A percentile compares a stretch with the other conserved stretches of the same genome.
Evolutionary conservation across 345 rosid species (phyloP).

Genomic region (Bruguiera gymnorhiza): DNA sequence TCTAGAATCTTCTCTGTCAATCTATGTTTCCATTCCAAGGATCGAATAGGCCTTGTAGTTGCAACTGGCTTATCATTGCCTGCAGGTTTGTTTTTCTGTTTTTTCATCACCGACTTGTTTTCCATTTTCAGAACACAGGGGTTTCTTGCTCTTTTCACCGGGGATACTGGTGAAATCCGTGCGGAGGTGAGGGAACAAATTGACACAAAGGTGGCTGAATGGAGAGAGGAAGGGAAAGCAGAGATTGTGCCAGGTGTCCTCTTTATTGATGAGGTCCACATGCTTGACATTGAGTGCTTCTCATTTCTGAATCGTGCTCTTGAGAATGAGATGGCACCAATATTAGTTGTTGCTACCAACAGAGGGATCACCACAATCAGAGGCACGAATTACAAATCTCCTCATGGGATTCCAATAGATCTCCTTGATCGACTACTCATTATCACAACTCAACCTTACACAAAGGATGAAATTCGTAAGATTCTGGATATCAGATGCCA

Average conservation of each 20-base stretch:
- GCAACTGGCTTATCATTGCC: neutral
- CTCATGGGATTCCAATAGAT: slow-evolving; percentile 95
- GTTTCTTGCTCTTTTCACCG: slow-evolving; percentile 90
- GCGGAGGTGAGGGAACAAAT: slow-evolving; percentile 94
- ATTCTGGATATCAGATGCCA: slow-evolving; percentile 89
- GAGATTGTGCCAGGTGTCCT: slow-evolving; percentile 95
- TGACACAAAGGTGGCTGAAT: slow-evolving; percentile 92
- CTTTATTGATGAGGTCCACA: slow-evolving; percentile 96
- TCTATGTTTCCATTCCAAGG: neutral
- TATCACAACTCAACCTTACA: slow-evolving; percentile 77
- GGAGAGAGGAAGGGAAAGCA: slow-evolving; percentile 99
- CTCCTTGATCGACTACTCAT: slow-evolving; percentile 92
- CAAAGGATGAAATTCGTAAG: slow-evolving; percentile 66
- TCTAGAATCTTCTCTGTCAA: neutral
- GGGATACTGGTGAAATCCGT: slow-evolving; percentile 95
- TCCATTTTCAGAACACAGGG: slow-evolving; percentile 68
- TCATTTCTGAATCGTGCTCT: slow-evolving; percentile 94
- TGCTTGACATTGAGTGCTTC: slow-evolving; percentile 98
- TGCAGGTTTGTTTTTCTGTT: neutral
- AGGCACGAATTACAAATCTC: slow-evolving; percentile 87
- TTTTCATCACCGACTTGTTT: neutral
- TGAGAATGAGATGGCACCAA: slow-evolving; percentile 97
- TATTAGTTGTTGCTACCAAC: slow-evolving; percentile 88
- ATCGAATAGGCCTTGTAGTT: neutral
- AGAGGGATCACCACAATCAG: slow-evolving; percentile 88